Conservation (phyloP, 208 protist species). For the Crithidia thermophila region DNA sequence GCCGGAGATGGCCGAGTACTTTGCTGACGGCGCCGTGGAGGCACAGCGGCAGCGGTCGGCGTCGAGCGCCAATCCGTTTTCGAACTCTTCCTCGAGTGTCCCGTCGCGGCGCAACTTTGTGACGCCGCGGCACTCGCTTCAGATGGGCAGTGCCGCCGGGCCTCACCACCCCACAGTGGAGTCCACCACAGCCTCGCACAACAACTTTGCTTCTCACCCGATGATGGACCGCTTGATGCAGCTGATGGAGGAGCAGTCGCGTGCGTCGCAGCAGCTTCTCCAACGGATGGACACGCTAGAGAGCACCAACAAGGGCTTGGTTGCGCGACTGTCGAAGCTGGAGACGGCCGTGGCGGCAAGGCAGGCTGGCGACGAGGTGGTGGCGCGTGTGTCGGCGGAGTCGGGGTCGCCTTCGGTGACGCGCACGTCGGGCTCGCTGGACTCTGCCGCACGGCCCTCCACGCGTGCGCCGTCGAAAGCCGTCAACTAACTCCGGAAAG, state of each 20-base stretch:
- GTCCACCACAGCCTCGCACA: too few relatives aligned
- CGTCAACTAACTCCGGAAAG: neutral
- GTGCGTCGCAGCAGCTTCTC: slow-evolving; percentile 20
- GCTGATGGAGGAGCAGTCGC: slow-evolving; percentile 30
- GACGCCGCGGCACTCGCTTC: slow-evolving; percentile 14
- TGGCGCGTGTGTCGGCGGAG: slow-evolving; percentile 16
- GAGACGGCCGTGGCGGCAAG: slow-evolving; percentile 2
- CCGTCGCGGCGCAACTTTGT: neutral
- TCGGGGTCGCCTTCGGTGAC: slow-evolving; percentile 28
- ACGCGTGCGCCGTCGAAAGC: slow-evolving; percentile 40
- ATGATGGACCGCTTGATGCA: slow-evolving; percentile 18
- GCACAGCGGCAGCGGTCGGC: neutral
- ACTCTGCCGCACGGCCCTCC: slow-evolving; percentile 6
- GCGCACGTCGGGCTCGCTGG: slow-evolving; percentile 22
- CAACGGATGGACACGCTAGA: slow-evolving; percentile 26
- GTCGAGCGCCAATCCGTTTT: neutral
- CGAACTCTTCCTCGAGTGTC: neutral
- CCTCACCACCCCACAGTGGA: neutral
- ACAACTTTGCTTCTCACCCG: slow-evolving; percentile 2
- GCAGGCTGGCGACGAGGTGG: neutral
- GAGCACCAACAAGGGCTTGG: slow-evolving; percentile 16
- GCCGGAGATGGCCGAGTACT: slow-evolving; percentile 49
- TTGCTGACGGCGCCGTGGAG: slow-evolving; percentile 11
- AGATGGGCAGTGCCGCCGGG: neutral
- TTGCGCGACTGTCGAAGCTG: slow-evolving; percentile 15